Evolutionary conservation across 805 yeast genomes (phyloP).

Genomic region (Wilhelminamyces savonicus): DNA sequence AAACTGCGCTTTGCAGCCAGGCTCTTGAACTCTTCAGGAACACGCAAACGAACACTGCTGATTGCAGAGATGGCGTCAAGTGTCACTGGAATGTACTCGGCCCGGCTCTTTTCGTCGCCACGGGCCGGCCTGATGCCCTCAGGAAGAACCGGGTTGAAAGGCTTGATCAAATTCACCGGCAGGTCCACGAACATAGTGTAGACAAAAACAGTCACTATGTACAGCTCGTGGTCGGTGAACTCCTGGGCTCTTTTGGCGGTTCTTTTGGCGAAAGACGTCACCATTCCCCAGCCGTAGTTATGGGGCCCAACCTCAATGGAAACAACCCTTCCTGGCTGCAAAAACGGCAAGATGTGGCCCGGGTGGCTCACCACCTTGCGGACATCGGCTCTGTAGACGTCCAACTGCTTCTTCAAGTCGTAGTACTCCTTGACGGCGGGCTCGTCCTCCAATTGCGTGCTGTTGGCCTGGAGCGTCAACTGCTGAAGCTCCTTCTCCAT

Average conservation of each 20-base stretch:
- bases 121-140: slow-evolving; percentile 84
- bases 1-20: slow-evolving; percentile 52
- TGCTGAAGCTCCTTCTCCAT: slow-evolving; percentile 63
- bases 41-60: slow-evolving; percentile 72
- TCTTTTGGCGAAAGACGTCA: slow-evolving; percentile 70
- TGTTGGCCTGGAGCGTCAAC: slow-evolving; percentile 42
- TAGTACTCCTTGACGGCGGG: slow-evolving; percentile 71
- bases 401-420: slow-evolving; percentile 69
- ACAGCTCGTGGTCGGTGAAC: slow-evolving; percentile 82
- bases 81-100: slow-evolving; percentile 81
- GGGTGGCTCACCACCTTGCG: slow-evolving; percentile 88
- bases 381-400: slow-evolving; percentile 65
- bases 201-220: slow-evolving; percentile 79
- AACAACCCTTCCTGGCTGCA: slow-evolving; percentile 84
- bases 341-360: slow-evolving; percentile 70
- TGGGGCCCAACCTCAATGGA: slow-evolving; percentile 54
- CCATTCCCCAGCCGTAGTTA: slow-evolving; percentile 97
- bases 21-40: slow-evolving; percentile 69
- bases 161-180: slow-evolving; percentile 75
- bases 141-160: slow-evolving; percentile 71
- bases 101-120: slow-evolving; percentile 62
- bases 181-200: slow-evolving; percentile 73
- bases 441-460: slow-evolving; percentile 55
- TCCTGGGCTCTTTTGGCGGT: slow-evolving; percentile 50
- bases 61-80: slow-evolving; percentile 67